These are phyloP conservation scores for Yarrowia alimentaria DNA, from an alignment of 805 yeast species.

Conservation along the genomic window DNA sequence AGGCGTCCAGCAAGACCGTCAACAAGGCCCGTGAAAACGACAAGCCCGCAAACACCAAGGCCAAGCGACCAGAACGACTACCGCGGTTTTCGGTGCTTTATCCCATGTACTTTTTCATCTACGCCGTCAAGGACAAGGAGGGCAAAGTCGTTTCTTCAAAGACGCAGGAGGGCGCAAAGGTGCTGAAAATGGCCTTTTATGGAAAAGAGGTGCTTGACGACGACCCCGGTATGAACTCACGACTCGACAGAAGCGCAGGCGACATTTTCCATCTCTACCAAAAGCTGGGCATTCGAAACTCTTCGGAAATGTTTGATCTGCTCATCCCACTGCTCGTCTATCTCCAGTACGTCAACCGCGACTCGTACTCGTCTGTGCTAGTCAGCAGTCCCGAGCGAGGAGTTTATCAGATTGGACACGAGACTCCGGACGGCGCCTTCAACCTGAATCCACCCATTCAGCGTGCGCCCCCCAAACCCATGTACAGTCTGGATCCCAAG, in stretches of 20 bases:
- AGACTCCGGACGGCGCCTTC: conserved; percentile 16
- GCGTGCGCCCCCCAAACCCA: conserved; percentile 4
- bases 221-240: conserved; percentile 20
- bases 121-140: conserved; percentile 10
- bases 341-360: conserved; percentile 21
- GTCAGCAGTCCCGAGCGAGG: conserved; percentile 6
- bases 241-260: conserved; percentile 9
- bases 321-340: conserved; percentile 11
- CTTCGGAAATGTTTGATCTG: conserved; percentile 20
- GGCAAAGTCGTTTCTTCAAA: conserved; percentile 11
- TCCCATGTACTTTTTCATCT: conserved; percentile 26
- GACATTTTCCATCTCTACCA: conserved; percentile 24
- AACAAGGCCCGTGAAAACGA: neutral
- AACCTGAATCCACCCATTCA: neutral
- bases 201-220: conserved; percentile 24
- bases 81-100: conserved; percentile 20
- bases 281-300: conserved; percentile 14
- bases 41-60: neutral
- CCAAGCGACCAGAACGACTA: conserved; percentile 17
- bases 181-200: conserved; percentile 24
- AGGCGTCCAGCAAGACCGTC: conserved; percentile 8
- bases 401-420: conserved; percentile 20
- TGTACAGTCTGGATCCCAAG: conserved; percentile 14
- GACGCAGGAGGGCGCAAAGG: conserved; percentile 23
- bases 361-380: conserved; percentile 18